phyloP scores from a whole-genome alignment of 2,329 filamentous ascomycete genomes.

The Calonectria leucothoes region DNA sequence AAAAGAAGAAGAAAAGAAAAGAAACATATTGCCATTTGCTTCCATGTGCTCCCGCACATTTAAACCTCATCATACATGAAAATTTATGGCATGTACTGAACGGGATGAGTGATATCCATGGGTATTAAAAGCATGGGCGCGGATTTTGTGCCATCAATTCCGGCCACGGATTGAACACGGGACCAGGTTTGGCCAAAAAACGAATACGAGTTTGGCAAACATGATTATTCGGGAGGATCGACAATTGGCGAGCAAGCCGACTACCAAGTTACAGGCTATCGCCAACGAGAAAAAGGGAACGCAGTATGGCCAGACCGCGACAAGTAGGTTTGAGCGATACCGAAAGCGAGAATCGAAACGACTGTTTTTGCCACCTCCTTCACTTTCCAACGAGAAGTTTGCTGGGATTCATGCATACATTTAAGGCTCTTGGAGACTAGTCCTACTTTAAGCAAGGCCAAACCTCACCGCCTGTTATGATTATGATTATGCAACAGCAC shows the following conservation, averaged over 20 bases:
- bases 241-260: not conserved
- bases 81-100: too few relatives aligned
- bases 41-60: too few relatives aligned
- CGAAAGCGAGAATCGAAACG: not conserved
- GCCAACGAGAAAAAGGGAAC: not conserved
- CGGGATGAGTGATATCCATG: not conserved
- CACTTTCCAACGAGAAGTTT: not conserved
- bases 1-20: too few relatives aligned
- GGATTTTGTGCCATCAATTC: not conserved
- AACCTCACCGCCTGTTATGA: not conserved
- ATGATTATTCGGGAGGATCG: not conserved
- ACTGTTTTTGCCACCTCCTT: not conserved
- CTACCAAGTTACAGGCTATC: not conserved
- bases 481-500: not conserved
- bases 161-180: not conserved
- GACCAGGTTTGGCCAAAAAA: not conserved
- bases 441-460: not conserved
- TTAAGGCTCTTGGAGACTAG: not conserved
- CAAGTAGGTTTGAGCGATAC: not conserved
- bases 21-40: too few relatives aligned
- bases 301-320: not conserved
- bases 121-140: not conserved
- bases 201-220: not conserved
- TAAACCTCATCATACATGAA: too few relatives aligned
- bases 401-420: not conserved